A percentile compares a stretch with the other conserved stretches of the same genome.
These are phyloP conservation scores for Neofusicoccum laricinum DNA, from an alignment of 2,329 filamentous ascomycete genomes.

Conservation along the genomic window DNA sequence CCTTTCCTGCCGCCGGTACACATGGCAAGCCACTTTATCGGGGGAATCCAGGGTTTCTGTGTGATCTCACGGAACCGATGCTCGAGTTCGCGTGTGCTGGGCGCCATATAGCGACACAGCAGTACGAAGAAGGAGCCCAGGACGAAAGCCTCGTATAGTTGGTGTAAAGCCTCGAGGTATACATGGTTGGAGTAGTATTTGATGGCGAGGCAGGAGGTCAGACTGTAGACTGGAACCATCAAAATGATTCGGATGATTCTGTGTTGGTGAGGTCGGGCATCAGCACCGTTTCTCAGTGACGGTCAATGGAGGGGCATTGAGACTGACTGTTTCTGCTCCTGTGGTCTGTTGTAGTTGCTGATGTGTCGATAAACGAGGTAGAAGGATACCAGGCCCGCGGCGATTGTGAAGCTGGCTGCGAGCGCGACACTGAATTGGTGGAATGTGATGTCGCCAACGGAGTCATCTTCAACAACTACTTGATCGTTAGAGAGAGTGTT, in stretches of 20 bases:
- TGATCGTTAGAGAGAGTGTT: not conserved
- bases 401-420: slow-evolving; percentile 39
- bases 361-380: slow-evolving; percentile 53
- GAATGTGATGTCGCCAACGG: not conserved
- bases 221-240: slow-evolving; percentile 75
- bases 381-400: slow-evolving; percentile 47
- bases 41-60: slow-evolving; percentile 67
- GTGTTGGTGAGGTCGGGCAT: no score
- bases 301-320: not conserved
- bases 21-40: slow-evolving; percentile 63
- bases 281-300: not conserved
- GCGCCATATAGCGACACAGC: slow-evolving; percentile 71
- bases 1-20: slow-evolving; percentile 61
- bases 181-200: slow-evolving; percentile 70
- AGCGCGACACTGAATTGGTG: not conserved
- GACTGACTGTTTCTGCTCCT: slow-evolving; percentile 52
- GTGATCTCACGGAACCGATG: slow-evolving; percentile 67
- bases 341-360: slow-evolving; percentile 54
- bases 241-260: slow-evolving; percentile 79
- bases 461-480: not conserved
- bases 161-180: slow-evolving; percentile 72
- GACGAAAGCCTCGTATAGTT: slow-evolving; percentile 81
- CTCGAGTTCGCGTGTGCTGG: slow-evolving; percentile 73
- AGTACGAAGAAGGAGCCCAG: slow-evolving; percentile 79
- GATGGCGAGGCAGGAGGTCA: slow-evolving; percentile 68